A percentile compares a stretch with the other conserved stretches of the same genome.
Evolutionary conservation across 345 rosid genomes (phyloP).

Genomic region (Gossypium herbaceum): DNA sequence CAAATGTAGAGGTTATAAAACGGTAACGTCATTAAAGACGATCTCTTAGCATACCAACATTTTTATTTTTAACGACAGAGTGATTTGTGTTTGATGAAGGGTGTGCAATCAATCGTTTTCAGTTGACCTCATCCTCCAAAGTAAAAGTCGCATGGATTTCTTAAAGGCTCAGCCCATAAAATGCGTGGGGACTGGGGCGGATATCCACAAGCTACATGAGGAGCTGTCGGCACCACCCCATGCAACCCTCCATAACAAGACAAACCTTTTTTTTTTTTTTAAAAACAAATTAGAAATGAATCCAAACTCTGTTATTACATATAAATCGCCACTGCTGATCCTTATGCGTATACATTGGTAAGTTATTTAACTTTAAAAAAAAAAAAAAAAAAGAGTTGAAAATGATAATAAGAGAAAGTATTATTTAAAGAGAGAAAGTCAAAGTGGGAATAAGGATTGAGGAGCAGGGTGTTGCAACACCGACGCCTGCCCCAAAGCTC

Average conservation of each 20-base stretch:
- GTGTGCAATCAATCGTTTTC: neutral
- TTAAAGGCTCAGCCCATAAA: neutral
- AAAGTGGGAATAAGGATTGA: neutral
- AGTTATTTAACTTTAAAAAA: no score
- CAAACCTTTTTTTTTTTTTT: no score
- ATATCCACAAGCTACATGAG: conserved; percentile 15
- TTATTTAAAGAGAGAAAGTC: conserved; percentile 14
- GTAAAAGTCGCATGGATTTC: neutral
- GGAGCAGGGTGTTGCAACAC: conserved; percentile 11
- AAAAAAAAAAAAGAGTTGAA: no score
- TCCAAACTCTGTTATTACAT: no score
- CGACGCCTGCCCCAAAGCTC: conserved; percentile 11
- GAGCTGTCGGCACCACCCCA: conserved; percentile 18
- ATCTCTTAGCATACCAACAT: no score
- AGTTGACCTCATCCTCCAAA: neutral
- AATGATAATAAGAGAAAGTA: no score
- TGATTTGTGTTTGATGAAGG: no score
- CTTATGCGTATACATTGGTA: no score
- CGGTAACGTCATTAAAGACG: neutral
- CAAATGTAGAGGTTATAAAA: neutral
- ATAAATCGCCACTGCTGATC: no score
- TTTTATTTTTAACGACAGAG: no score
- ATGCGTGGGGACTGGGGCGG: neutral
- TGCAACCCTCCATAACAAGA: neutral
- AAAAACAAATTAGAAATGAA: no score